Base-by-base conservation (phyloP, 2,329 filamentous ascomycete species). In the Dactylellina cionopaga region DNA sequence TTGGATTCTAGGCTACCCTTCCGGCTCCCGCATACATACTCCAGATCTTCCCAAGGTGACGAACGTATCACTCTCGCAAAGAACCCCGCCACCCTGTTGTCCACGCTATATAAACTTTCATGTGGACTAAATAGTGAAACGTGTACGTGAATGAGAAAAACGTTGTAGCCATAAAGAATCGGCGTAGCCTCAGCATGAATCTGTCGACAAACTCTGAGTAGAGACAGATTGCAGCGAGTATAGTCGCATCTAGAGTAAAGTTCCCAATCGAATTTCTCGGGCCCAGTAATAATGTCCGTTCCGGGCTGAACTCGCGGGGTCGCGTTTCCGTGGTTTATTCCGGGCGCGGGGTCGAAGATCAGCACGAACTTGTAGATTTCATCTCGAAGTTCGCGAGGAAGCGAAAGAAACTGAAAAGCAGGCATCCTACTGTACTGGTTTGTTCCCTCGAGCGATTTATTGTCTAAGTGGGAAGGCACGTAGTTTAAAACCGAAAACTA, bases 371-470 rank as follows among this genome's bases (percentile, higher is more conserved):
- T 49, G 43, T 66, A 66, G 10, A 66, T 58, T n/a, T 51, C 51
- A 13, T 66, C 62, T 6, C 62, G 62, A 6, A 66, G 41, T 33
- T 66, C 62, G n/a, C 51, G 51, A 7, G 62, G 62, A 15, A 66
- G 51, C 15, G 43, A 58, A 17, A 66, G 46, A 51, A 51, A 35
- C n/a, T n/a, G 37, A 41, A 41, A 41, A 5, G 15, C 37, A 5
- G 44, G n/a, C n/a, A n/a, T n/a, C n/a, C n/a, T n/a, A n/a, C n/a
- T n/a, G n/a, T n/a, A n/a, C n/a, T n/a, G n/a, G n/a, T n/a, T n/a
- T n/a, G n/a, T n/a, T n/a, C n/a, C n/a, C n/a, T n/a, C n/a, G n/a
- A n/a, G n/a, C n/a, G n/a, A n/a, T n/a, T n/a, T n/a, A n/a, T n/a
- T n/a, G n/a, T n/a, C n/a, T n/a, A n/a, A n/a, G n/a, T n/a, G n/a